phyloP scores from a whole-genome alignment of 805 yeast species.

The Saturnispora sekii region DNA sequence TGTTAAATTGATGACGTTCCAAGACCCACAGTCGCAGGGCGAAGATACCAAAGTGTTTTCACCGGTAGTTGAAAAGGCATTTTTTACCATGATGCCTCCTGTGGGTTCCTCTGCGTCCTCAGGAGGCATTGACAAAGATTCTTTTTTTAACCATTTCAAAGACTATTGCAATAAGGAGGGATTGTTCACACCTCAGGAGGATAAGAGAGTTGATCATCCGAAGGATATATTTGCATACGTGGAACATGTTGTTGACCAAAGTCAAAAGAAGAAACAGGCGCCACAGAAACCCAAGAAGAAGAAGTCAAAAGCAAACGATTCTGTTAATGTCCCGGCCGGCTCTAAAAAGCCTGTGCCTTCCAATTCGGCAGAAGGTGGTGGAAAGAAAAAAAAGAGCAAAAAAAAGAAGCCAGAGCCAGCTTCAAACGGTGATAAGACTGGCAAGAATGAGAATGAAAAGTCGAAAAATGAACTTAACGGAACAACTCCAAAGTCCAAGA shows the following conservation, averaged over 20 bases:
- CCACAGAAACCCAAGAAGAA: conserved; percentile 7
- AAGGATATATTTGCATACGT: neutral
- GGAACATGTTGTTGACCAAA: neutral
- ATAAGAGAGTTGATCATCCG: neutral
- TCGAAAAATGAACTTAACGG: too few species aligned
- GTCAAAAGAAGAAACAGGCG: neutral
- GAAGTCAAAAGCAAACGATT: conserved; percentile 6
- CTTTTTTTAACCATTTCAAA: conserved; percentile 11
- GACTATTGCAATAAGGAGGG: conserved; percentile 1
- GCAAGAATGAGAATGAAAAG: too few species aligned
- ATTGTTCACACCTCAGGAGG: neutral
- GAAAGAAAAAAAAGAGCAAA: neutral
- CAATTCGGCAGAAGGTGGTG: neutral
- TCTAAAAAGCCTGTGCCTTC: neutral
- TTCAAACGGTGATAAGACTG: too few species aligned
- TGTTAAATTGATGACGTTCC: conserved; percentile 23
- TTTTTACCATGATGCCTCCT: conserved; percentile 25
- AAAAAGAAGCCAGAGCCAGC: neutral
- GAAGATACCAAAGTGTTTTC: conserved; percentile 19
- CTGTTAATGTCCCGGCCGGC: neutral
- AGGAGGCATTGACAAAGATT: conserved; percentile 8
- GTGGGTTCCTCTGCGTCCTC: neutral
- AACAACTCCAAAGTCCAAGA: too few species aligned
- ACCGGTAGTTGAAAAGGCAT: conserved; percentile 30
- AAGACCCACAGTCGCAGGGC: conserved; percentile 5